Evolutionary conservation across 164 flowering plant species (phyloP).

Genomic region (Vitis amurensis): DNA sequence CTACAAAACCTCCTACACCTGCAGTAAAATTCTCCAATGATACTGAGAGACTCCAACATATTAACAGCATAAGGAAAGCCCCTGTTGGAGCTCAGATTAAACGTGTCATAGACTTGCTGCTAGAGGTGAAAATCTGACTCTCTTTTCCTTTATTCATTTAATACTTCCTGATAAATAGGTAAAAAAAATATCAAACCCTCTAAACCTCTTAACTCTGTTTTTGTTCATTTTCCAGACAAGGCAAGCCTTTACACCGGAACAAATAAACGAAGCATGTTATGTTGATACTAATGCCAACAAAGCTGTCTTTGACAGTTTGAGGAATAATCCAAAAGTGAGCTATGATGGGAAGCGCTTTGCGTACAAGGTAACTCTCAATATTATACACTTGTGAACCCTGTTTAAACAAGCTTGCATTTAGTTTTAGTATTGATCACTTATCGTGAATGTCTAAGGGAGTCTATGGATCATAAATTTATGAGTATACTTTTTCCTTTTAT

Average conservation of each 20-base stretch:
- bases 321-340: slow-evolving; percentile 60
- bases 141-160: not conserved
- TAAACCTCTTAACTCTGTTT: not conserved
- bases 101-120: slow-evolving; percentile 61
- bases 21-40: slow-evolving; percentile 67
- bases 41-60: slow-evolving; percentile 68
- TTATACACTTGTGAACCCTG: no score
- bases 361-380: slow-evolving; percentile 53
- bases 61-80: slow-evolving; percentile 58
- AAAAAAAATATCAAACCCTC: no score
- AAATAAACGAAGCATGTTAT: slow-evolving; percentile 62
- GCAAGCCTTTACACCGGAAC: slow-evolving; percentile 58
- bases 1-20: slow-evolving; percentile 39
- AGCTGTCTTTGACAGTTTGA: slow-evolving; percentile 70
- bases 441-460: not conserved
- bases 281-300: slow-evolving; percentile 64
- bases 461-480: not conserved
- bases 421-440: not conserved
- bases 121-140: slow-evolving; percentile 38
- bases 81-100: slow-evolving; percentile 79
- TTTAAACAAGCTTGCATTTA: not conserved
- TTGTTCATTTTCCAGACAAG: slow-evolving; percentile 45
- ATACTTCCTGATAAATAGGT: no score
- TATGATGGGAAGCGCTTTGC: slow-evolving; percentile 68
- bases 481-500: not conserved